Evolutionary conservation across 2,329 filamentous ascomycete genomes (phyloP).

Genomic region (Cylindrodendrum hubeiense): DNA sequence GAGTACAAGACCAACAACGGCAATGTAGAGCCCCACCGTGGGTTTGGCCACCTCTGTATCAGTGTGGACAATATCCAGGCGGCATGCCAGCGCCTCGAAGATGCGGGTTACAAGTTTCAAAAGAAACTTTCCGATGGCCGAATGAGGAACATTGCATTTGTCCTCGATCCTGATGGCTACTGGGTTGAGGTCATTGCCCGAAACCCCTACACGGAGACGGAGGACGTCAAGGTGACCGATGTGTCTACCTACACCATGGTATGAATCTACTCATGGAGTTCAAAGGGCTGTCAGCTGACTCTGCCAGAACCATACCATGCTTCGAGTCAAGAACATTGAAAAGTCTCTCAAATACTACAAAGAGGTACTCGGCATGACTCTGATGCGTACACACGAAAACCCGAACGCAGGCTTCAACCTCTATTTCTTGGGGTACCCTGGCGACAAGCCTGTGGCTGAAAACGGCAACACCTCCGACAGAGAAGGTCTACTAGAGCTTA

Average conservation of each 20-base stretch:
- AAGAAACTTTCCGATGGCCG: constrained; percentile 92
- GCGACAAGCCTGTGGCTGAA: constrained; percentile 64
- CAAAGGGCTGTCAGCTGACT: constrained; percentile 9
- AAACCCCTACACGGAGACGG: constrained; percentile 78
- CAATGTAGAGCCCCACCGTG: constrained; percentile 87
- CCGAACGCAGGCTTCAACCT: constrained; percentile 83
- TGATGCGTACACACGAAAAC: constrained; percentile 80
- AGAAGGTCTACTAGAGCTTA: constrained; percentile 91
- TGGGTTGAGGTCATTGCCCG: constrained; percentile 88
- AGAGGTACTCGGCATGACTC: constrained; percentile 89
- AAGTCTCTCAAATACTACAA: constrained; percentile 84
- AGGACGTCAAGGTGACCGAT: constrained; percentile 79
- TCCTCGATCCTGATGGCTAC: constrained; percentile 87
- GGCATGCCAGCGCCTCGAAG: constrained; percentile 89
- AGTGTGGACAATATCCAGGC: constrained; percentile 87
- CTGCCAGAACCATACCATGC: constrained; percentile 87
- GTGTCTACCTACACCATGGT: constrained; percentile 79
- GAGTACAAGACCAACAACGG: constrained; percentile 87
- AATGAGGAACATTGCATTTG: constrained; percentile 92
- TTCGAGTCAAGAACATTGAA: constrained; percentile 87
- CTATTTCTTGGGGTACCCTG: constrained; percentile 90
- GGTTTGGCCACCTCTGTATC: constrained; percentile 90
- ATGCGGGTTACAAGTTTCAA: constrained; percentile 93
- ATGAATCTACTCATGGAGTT: constrained; percentile 24
- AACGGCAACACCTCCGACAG: constrained; percentile 70